Percentiles rank a stretch among this genome's conserved stretches.
phyloP scores from a whole-genome alignment of 805 yeast species.

The Kuraishia hungarica region DNA sequence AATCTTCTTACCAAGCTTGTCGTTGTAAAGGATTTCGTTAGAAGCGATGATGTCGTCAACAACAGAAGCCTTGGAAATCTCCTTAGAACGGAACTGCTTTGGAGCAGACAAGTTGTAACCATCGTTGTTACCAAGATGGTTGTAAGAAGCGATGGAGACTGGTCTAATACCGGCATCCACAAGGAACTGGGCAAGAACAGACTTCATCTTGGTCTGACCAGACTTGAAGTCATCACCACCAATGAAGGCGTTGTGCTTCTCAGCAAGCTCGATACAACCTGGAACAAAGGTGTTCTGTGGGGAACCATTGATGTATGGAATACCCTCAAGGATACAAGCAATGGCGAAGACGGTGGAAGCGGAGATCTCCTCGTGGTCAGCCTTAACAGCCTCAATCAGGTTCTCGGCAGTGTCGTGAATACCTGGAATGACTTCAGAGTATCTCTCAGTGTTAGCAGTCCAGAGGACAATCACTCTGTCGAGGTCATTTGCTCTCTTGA shows the following conservation, averaged over 20 bases:
- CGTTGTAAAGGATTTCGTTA: conserved; percentile 76
- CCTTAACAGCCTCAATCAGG: conserved; percentile 63
- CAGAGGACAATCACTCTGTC: conserved; percentile 88
- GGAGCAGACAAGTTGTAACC: conserved; percentile 90
- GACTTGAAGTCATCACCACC: conserved; percentile 98
- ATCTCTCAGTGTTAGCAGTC: conserved; percentile 98
- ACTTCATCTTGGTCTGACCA: conserved; percentile 93
- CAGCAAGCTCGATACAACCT: conserved; percentile 87
- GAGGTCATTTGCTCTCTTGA: conserved; percentile 61
- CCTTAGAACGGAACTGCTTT: conserved; percentile 90
- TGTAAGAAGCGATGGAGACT: conserved; percentile 87
- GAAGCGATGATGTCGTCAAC: conserved; percentile 92
- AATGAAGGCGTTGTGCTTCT: conserved; percentile 62
- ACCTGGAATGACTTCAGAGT: conserved; percentile 66
- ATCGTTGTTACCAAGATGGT: conserved; percentile 94
- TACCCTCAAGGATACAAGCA: conserved; percentile 81
- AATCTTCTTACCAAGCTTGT: conserved; percentile 65
- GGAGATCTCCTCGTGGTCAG: conserved; percentile 74
- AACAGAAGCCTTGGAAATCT: conserved; percentile 86
- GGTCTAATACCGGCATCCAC: conserved; percentile 98
- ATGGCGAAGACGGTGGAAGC: conserved; percentile 94
- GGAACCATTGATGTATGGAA: conserved; percentile 91
- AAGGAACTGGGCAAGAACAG: conserved; percentile 92
- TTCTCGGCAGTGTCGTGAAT: conserved; percentile 87
- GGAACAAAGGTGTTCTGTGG: conserved; percentile 98